phyloP scores from a whole-genome alignment of 768 basidiomycete species.

The Sporobolomyces roseus region DNA sequence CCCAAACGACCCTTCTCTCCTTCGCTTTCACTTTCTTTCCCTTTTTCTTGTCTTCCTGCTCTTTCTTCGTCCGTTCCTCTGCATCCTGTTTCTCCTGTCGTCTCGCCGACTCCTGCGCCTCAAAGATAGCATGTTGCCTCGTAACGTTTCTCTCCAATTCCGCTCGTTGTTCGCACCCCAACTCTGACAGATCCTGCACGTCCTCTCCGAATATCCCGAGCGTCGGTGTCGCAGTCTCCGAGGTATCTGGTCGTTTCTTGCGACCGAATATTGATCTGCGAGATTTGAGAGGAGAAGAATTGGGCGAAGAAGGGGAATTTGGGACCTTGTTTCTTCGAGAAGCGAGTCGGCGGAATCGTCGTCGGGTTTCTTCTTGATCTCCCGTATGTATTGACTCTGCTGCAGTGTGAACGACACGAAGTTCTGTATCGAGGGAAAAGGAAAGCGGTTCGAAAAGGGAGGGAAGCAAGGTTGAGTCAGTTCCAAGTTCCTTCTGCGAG shows the following conservation, averaged over 20 bases:
- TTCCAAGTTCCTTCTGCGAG: too few relatives aligned
- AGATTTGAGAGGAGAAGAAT: slow-evolving; percentile 18
- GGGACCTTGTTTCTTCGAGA: slow-evolving; percentile 8
- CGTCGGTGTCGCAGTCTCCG: slow-evolving; percentile 27
- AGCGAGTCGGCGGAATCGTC: slow-evolving; percentile 33
- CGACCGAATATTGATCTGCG: slow-evolving; percentile 22
- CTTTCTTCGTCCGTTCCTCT: slow-evolving; percentile 51
- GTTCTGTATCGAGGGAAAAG: slow-evolving; percentile 38
- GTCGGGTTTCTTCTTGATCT: slow-evolving; percentile 62
- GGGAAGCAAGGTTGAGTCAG: too few relatives aligned
- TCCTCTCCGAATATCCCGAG: slow-evolving; percentile 14
- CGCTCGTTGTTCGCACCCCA: slow-evolving; percentile 24
- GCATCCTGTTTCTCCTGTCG: slow-evolving; percentile 37
- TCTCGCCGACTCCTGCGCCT: slow-evolving; percentile 41
- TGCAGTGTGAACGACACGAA: slow-evolving; percentile 89
- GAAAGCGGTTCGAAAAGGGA: too few relatives aligned
- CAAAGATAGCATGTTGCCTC: slow-evolving; percentile 35
- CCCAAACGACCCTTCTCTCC: slow-evolving; percentile 67
- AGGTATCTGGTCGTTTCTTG: slow-evolving; percentile 8
- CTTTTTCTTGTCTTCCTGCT: slow-evolving; percentile 53
- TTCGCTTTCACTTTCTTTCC: slow-evolving; percentile 48
- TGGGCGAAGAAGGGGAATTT: neutral
- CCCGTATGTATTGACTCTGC: slow-evolving; percentile 85
- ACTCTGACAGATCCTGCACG: slow-evolving; percentile 18
- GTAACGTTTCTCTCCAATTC: slow-evolving; percentile 38